A percentile compares a stretch with the other conserved stretches of the same genome.
Conservation (phyloP, 768 basidiomycete genomes). For the Dentipellis sp. region DNA sequence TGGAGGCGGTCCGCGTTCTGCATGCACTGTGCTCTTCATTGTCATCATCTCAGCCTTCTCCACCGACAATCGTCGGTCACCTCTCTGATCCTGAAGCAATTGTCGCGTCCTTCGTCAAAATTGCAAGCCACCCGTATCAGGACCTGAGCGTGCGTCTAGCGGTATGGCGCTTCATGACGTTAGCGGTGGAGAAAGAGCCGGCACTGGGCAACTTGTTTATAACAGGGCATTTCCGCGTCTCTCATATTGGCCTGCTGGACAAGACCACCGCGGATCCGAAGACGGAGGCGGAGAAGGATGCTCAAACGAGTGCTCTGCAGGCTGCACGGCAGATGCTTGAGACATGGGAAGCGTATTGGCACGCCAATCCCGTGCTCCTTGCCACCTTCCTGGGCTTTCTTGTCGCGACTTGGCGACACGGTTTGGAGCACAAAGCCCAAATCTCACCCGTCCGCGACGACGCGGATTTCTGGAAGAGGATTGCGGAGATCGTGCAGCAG, state of each 20-base stretch:
- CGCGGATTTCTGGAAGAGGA: slow-evolving; percentile 58
- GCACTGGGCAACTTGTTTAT: slow-evolving; percentile 77
- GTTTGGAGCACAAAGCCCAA: slow-evolving; percentile 56
- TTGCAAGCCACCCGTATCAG: slow-evolving; percentile 73
- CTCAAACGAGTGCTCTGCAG: slow-evolving; percentile 48
- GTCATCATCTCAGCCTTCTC: slow-evolving; percentile 46
- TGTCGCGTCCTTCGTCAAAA: slow-evolving; percentile 56
- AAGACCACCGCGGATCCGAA: slow-evolving; percentile 14
- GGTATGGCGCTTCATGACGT: slow-evolving; percentile 77
- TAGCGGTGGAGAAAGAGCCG: slow-evolving; percentile 80
- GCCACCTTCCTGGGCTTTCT: slow-evolving; percentile 69
- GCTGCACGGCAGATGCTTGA: slow-evolving; percentile 58
- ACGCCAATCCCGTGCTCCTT: slow-evolving; percentile 66
- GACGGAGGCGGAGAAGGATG: slow-evolving; percentile 23
- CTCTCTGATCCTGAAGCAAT: slow-evolving; percentile 69
- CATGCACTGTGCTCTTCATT: slow-evolving; percentile 59
- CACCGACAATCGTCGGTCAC: slow-evolving; percentile 70
- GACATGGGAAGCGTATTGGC: slow-evolving; percentile 70
- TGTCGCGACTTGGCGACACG: slow-evolving; percentile 72
- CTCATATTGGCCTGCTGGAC: slow-evolving; percentile 33
- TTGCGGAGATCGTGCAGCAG: slow-evolving; percentile 52
- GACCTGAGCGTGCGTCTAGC: slow-evolving; percentile 62
- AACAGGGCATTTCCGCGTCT: slow-evolving; percentile 56
- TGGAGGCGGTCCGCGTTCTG: slow-evolving; percentile 61
- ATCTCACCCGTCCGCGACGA: slow-evolving; percentile 50